Evolutionary conservation across 1,284 basidiomycete genomes (phyloP).

Genomic region (Tilletia caries): DNA sequence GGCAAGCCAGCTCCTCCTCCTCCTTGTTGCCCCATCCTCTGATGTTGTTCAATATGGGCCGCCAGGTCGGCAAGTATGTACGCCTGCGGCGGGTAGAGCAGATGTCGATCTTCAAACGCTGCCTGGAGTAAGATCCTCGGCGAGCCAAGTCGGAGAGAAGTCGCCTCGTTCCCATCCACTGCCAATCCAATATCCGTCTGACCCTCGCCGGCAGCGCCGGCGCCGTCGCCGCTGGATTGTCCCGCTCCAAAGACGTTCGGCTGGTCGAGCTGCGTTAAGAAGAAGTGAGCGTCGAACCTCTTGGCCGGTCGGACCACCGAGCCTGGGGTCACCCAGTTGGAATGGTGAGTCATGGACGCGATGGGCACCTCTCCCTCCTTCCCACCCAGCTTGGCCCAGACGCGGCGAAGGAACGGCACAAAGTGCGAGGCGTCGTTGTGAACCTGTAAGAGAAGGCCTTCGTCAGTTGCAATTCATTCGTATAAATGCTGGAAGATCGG

Average conservation of each 20-base stretch:
- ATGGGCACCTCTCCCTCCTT: constrained; percentile 17
- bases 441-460: too few relatives aligned
- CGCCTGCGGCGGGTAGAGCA: constrained; percentile 46
- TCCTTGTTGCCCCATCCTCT: neutral
- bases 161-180: constrained; percentile 41
- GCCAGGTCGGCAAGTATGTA: constrained; percentile 44
- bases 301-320: constrained; percentile 42
- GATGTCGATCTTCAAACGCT: constrained; percentile 35
- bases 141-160: constrained; percentile 31
- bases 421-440: constrained; percentile 44
- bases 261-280: constrained; percentile 39
- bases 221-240: neutral
- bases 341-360: constrained; percentile 36
- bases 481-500: neutral
- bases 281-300: constrained; percentile 47
- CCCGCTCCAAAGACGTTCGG: constrained; percentile 30
- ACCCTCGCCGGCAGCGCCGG: neutral
- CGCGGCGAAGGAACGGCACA: constrained; percentile 30
- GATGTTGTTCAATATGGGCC: constrained; percentile 18
- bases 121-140: constrained; percentile 33
- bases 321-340: constrained; percentile 47
- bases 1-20: neutral
- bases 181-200: constrained; percentile 25
- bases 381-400: constrained; percentile 12
- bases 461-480: too few relatives aligned